Evolutionary conservation across 495 filamentous ascomycete species (phyloP), one percentile per base, ranked within the genome.

Genomic region (Podospora sp.): DNA sequence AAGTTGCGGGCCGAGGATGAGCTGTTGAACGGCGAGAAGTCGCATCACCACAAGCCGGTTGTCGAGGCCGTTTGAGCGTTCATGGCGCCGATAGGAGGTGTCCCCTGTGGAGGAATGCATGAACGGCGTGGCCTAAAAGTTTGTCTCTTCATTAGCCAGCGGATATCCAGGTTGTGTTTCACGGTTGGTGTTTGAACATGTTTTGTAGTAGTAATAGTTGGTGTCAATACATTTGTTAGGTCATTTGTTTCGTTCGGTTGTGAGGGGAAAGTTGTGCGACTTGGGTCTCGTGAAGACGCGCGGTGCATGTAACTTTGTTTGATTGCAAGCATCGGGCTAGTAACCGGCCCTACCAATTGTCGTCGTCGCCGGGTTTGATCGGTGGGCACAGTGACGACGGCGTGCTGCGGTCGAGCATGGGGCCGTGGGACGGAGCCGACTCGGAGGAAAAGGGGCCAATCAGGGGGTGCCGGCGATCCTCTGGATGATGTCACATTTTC

Each of bases 1-100:
- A 70, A 73, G 65, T 6, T 33, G 9, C 70, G 69, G 62, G 69
- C 68, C 6, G 50, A 67, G 61, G 66, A 70, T 1, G 61, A 63
- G 40, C 56, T 26, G 16, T 27, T 27, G 22, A 11, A 55, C 52
- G 14, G 26, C 21, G 56, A 59, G 24, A 59, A 59, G 56, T 20
- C 22, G 22, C 24, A 33, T 8, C 53, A 26, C 5, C 6, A 33
- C 24, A 59, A 59, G 56, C 21, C 26, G 6, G 26, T 27, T 2
- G 56, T 59, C 8, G 56, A 59, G 21, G 26, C 6, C 9, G 56
- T 59, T 59, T 59, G 26, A 33, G 4, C 9, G 12, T 4, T 18
- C n/a, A n/a, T n/a, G n/a, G 11, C 40, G 9, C 4, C 33, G 11
- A 2, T 11, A 46, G 16, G 16, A 46, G 8, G 29, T 33, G 29